Evolutionary conservation across 2,329 filamentous ascomycete species (phyloP).

Genomic region (Monosporascus ibericus): DNA sequence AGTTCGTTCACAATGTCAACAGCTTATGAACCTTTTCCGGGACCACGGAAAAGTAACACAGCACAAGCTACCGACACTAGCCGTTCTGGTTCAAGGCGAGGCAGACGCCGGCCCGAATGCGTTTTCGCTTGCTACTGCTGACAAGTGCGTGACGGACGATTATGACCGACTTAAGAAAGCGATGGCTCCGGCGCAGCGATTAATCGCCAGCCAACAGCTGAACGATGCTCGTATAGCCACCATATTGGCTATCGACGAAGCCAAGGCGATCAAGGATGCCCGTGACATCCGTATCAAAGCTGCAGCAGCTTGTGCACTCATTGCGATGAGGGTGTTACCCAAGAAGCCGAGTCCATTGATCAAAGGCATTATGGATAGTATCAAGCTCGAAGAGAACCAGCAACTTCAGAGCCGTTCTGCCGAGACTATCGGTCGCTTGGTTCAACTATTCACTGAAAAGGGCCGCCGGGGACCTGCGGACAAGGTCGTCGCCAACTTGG

Average conservation of each 20-base stretch:
- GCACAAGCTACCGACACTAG: constrained; percentile 69
- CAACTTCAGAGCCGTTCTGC: constrained; percentile 85
- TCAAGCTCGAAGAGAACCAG: constrained; percentile 89
- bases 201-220: constrained; percentile 75
- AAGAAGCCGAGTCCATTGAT: constrained; percentile 93
- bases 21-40: constrained; percentile 83
- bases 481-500: constrained; percentile 90
- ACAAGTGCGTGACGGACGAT: constrained; percentile 79
- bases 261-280: constrained; percentile 69
- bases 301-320: constrained; percentile 77
- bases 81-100: constrained; percentile 91
- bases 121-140: constrained; percentile 81
- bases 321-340: constrained; percentile 79
- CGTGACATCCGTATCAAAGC: constrained; percentile 83
- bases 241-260: constrained; percentile 69
- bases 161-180: constrained; percentile 83
- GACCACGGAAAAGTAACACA: constrained; percentile 79
- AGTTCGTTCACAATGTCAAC: constrained; percentile 84
- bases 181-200: constrained; percentile 80
- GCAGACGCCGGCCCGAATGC: constrained; percentile 85
- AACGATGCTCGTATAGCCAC: constrained; percentile 70
- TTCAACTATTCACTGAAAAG: constrained; percentile 77
- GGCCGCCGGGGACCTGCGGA: constrained; percentile 82
- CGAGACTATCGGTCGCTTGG: constrained; percentile 73
- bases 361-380: constrained; percentile 96